phyloP scores from a whole-genome alignment of 2,329 filamentous ascomycete species.

The Gremmenia infestans region DNA sequence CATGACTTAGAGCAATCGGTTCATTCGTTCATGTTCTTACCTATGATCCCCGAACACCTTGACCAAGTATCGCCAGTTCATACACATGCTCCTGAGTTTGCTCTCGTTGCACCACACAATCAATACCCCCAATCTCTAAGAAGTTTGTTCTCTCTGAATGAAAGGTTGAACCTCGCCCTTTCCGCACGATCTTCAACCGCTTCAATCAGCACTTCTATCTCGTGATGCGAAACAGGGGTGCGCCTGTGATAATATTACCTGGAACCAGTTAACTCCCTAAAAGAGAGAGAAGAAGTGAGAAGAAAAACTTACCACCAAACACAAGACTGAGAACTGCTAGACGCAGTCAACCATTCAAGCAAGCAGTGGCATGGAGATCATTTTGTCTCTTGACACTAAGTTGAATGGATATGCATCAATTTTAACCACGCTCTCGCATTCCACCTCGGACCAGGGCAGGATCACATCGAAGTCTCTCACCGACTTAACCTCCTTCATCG shows the following conservation, averaged over 20 bases:
- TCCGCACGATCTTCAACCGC: neutral
- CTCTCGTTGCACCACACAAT: neutral
- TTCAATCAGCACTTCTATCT: neutral
- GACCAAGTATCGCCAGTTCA: neutral
- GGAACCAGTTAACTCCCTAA: neutral
- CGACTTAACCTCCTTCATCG: neutral
- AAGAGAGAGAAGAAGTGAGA: neutral
- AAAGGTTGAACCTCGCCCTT: neutral
- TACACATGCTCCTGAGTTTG: neutral
- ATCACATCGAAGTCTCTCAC: neutral
- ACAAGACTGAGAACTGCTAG: neutral
- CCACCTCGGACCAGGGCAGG: neutral
- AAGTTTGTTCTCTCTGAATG: neutral
- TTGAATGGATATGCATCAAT: neutral
- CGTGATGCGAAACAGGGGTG: neutral
- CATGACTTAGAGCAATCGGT: neutral
- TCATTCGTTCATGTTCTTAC: neutral
- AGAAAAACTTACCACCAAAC: neutral
- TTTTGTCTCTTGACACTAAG: neutral
- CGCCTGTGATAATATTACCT: neutral
- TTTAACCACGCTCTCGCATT: neutral
- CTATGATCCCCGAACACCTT: neutral
- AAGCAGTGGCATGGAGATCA: neutral
- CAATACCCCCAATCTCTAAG: neutral
- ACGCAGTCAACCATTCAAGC: neutral